Conservation (phyloP, 2,329 filamentous ascomycete genomes). For the Penicillium sp. region DNA sequence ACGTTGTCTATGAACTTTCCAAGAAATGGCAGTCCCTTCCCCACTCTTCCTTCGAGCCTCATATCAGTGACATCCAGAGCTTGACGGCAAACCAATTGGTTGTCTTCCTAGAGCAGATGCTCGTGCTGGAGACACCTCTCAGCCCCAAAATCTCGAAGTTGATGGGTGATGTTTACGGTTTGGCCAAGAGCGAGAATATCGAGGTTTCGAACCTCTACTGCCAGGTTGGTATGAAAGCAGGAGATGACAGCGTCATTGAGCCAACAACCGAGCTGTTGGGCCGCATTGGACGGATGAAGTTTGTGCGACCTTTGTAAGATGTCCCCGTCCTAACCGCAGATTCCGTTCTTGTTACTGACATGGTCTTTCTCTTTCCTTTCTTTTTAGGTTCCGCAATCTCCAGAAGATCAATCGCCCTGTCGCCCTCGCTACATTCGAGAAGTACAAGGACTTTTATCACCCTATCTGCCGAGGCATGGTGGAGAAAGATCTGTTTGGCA, state of each 20-base stretch:
- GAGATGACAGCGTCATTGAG: conserved; percentile 66
- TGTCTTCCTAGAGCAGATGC: conserved; percentile 81
- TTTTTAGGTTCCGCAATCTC: conserved; percentile 59
- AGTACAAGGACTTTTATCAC: conserved; percentile 90
- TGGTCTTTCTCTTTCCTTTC: not conserved
- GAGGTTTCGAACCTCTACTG: conserved; percentile 82
- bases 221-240: conserved; percentile 71
- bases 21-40: conserved; percentile 69
- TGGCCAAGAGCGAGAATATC: conserved; percentile 74
- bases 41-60: conserved; percentile 57
- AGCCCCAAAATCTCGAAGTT: conserved; percentile 63
- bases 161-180: conserved; percentile 73
- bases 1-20: conserved; percentile 78
- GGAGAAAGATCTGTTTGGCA: conserved; percentile 72
- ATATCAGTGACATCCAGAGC: conserved; percentile 63
- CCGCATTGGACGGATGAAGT: conserved; percentile 92
- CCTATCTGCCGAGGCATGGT: conserved; percentile 86
- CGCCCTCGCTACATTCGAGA: conserved; percentile 78
- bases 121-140: conserved; percentile 65
- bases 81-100: conserved; percentile 87
- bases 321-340: not conserved
- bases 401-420: conserved; percentile 70
- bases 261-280: conserved; percentile 74
- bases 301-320: conserved; percentile 74
- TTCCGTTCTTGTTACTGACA: conserved; percentile 12